Evolutionary conservation across 768 basidiomycete species (phyloP).

Genomic region (Collybia sordida): DNA sequence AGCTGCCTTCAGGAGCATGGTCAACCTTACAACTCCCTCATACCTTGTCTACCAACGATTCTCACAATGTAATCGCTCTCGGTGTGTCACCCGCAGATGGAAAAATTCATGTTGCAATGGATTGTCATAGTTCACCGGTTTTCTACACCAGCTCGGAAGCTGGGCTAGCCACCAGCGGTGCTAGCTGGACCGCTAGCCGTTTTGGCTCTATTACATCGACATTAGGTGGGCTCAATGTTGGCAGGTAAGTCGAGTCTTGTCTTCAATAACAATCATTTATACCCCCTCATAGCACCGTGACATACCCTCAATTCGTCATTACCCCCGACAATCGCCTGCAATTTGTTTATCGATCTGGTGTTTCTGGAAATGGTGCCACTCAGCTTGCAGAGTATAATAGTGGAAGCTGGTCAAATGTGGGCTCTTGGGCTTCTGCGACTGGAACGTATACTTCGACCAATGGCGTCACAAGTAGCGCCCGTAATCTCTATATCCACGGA

Average conservation of each 20-base stretch:
- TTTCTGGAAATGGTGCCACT: slow-evolving; percentile 46
- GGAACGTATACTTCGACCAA: slow-evolving; percentile 43
- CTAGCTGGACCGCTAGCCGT: slow-evolving; percentile 41
- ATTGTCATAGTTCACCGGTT: slow-evolving; percentile 42
- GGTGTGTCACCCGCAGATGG: slow-evolving; percentile 46
- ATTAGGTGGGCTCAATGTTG: slow-evolving; percentile 39
- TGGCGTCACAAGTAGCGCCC: slow-evolving; percentile 36
- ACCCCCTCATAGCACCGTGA: slow-evolving; percentile 29
- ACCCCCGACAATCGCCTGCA: slow-evolving; percentile 46
- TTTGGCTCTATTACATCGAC: slow-evolving; percentile 41
- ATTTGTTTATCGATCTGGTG: slow-evolving; percentile 46
- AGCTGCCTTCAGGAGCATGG: slow-evolving; percentile 41
- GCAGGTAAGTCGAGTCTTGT: slow-evolving; percentile 33
- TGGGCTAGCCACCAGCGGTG: slow-evolving; percentile 37
- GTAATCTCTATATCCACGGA: slow-evolving; percentile 49
- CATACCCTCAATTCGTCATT: slow-evolving; percentile 48
- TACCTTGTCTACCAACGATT: slow-evolving; percentile 38
- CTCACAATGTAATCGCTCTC: slow-evolving; percentile 43
- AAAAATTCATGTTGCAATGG: slow-evolving; percentile 46
- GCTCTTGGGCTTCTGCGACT: slow-evolving; percentile 44
- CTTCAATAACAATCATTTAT: not conserved
- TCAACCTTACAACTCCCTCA: slow-evolving; percentile 41
- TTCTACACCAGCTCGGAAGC: slow-evolving; percentile 44
- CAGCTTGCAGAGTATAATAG: slow-evolving; percentile 45
- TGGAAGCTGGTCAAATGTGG: slow-evolving; percentile 42